Evolutionary conservation across 2,329 filamentous ascomycete genomes (phyloP).

Genomic region (Exophiala sp.): DNA sequence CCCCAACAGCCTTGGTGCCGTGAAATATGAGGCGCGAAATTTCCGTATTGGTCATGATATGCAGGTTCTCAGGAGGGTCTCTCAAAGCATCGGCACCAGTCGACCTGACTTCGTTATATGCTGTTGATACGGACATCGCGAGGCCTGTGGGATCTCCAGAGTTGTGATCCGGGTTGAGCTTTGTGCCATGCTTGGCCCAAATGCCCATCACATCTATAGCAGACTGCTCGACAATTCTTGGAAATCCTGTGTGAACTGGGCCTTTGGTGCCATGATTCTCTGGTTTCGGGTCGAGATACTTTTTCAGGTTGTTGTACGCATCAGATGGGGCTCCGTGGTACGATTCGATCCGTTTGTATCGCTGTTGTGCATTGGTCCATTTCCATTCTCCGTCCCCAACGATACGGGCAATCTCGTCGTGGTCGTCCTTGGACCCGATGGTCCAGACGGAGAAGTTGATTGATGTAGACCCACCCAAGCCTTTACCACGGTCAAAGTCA

Average conservation of each 20-base stretch:
- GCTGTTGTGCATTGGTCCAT: conserved; percentile 53
- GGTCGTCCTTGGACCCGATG: conserved; percentile 58
- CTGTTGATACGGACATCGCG: conserved; percentile 49
- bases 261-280: conserved; percentile 51
- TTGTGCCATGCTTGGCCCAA: conserved; percentile 49
- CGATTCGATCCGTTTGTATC: conserved; percentile 53
- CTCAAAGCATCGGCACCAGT: conserved; percentile 52
- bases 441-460: conserved; percentile 57
- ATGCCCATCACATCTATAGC: conserved; percentile 45
- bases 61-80: conserved; percentile 49
- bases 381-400: conserved; percentile 55
- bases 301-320: conserved; percentile 36
- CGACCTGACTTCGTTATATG: conserved; percentile 47
- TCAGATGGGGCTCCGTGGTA: conserved; percentile 42
- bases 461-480: conserved; percentile 51
- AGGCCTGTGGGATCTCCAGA: conserved; percentile 58
- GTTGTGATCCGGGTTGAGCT: conserved; percentile 55
- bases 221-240: conserved; percentile 49
- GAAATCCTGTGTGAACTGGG: conserved; percentile 48
- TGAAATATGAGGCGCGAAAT: conserved; percentile 50
- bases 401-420: conserved; percentile 57
- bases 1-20: conserved; percentile 45
- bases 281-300: conserved; percentile 47
- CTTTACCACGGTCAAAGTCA: conserved; percentile 50
- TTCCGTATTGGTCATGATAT: conserved; percentile 47